Conservation (phyloP, 192 early-diverging fungal genomes). For the Rhizoclosmatium globosum region DNA sequence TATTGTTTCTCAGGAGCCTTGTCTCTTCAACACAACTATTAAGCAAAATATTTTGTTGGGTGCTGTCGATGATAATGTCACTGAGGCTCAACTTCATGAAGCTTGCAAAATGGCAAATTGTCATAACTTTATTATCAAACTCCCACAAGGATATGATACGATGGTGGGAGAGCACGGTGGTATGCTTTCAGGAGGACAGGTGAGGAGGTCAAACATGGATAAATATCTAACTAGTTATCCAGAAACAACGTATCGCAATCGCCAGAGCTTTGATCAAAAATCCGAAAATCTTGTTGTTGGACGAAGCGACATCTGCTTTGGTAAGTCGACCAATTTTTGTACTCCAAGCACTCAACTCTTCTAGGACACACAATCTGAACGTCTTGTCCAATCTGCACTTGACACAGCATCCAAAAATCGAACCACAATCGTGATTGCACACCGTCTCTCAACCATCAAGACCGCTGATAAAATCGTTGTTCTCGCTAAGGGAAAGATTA, state of each 20-base stretch:
- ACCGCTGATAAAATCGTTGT: constrained; percentile 82
- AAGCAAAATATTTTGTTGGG: constrained; percentile 81
- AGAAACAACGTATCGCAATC: constrained; percentile 97
- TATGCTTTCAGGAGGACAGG: constrained; percentile 84
- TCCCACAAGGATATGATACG: constrained; percentile 85
- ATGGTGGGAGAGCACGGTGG: constrained; percentile 77
- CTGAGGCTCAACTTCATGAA: constrained; percentile 56
- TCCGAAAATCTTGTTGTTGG: constrained; percentile 77
- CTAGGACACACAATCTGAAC: constrained; percentile 59
- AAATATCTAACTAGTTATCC: constrained; percentile 28
- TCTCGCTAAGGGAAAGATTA: constrained; percentile 58
- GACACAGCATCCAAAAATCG: constrained; percentile 59
- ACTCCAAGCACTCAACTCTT: neutral
- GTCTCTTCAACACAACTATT: constrained; percentile 80
- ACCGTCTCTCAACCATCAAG: constrained; percentile 89
- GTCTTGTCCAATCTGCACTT: constrained; percentile 57
- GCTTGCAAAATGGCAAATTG: constrained; percentile 71
- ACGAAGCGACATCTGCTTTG: constrained; percentile 66
- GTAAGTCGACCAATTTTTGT: neutral
- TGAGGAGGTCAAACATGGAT: no score
- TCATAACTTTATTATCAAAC: constrained; percentile 75
- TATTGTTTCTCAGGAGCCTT: constrained; percentile 90
- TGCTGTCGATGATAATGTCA: constrained; percentile 63
- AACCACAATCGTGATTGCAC: constrained; percentile 93
- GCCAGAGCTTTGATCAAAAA: constrained; percentile 90